A percentile compares a stretch with the other conserved stretches of the same genome.
Evolutionary conservation across 1,139 yeast species (phyloP).

Genomic region (Yarrowia galli): DNA sequence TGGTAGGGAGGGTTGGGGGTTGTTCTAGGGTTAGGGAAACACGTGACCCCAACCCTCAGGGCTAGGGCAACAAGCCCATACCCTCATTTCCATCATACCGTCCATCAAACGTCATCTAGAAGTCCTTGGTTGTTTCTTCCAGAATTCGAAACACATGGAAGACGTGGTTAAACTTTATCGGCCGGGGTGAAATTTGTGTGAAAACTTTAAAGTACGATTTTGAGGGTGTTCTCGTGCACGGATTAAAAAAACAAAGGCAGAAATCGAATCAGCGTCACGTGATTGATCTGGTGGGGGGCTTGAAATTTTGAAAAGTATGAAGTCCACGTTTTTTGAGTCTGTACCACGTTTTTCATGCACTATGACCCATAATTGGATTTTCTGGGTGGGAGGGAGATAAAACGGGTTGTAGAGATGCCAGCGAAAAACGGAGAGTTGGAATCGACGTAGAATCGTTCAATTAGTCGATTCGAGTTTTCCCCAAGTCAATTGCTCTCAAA

Average conservation of each 20-base stretch:
- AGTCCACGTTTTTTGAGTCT: not conserved
- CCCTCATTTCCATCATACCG: not conserved
- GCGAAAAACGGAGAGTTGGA: not conserved
- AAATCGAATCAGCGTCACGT: slow-evolving; percentile 5
- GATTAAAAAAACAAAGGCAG: not conserved
- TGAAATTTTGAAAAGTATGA: not conserved
- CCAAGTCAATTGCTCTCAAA: too few species aligned
- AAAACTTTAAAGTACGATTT: not conserved
- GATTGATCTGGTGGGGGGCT: not conserved
- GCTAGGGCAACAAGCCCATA: not conserved
- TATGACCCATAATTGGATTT: slow-evolving; percentile 21
- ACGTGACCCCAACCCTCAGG: not conserved
- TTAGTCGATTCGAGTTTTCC: not conserved
- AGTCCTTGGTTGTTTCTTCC: not conserved
- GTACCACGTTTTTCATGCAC: slow-evolving; percentile 23
- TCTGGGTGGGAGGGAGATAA: not conserved
- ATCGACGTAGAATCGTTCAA: too few species aligned
- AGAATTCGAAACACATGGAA: slow-evolving; percentile 26
- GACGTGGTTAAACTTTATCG: slow-evolving; percentile 6
- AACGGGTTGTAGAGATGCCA: too few species aligned
- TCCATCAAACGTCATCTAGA: not conserved
- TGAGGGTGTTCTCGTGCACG: not conserved
- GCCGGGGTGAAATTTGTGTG: not conserved
- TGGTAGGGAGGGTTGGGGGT: not conserved
- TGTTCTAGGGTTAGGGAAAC: not conserved